Evolutionary conservation across 2,329 filamentous ascomycete species (phyloP), one percentile per base, ranked within the genome.

Genomic region (Trichoderma asperellum): DNA sequence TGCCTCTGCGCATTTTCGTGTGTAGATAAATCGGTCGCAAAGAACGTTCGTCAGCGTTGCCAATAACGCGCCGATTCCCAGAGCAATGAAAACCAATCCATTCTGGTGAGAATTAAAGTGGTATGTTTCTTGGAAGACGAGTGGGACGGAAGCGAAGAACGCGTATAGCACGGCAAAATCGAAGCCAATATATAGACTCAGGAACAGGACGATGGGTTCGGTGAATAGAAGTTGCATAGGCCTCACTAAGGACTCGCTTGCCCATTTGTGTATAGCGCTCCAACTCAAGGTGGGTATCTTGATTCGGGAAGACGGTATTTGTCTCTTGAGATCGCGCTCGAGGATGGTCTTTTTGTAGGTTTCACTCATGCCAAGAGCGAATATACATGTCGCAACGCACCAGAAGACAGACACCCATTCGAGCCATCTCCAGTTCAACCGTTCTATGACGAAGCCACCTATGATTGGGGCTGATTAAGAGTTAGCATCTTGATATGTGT

Each of bases 201-300:
- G 81, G 71, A 92, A 92, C 86, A 89, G 92, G 77, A 91, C 85
- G 1, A 90, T 90, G 67, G 87, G 87, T 40, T 75, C 73, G 2
- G 71, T 74, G 10, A 72, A 59, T 1, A 75, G 56, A 70, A 75
- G 73, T 10, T 69, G 67, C 2, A 70, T 68, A 8, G 73, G 73
- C 3, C 68, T 64, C 37, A 70, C 21, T 34, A 70, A 29, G 5
- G 68, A 56, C n/a, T 61, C 63, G 10, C 10, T 43, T 12, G 56
- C 62, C 56, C 55, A 70, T n/a, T 58, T 70, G 12, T 62, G 63
- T 16, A 70, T 14, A 12, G 34, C 47, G 12, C 35, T 24, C 62
- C 10, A 72, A 27, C 16, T 68, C 69, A 14, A 40, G 4, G 18
- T 32, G 4, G 57, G 63, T 3, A 68, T 14, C 18, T 68, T 62